phyloP scores from a whole-genome alignment of 1,284 basidiomycete species.

The Malassezia equina region DNA sequence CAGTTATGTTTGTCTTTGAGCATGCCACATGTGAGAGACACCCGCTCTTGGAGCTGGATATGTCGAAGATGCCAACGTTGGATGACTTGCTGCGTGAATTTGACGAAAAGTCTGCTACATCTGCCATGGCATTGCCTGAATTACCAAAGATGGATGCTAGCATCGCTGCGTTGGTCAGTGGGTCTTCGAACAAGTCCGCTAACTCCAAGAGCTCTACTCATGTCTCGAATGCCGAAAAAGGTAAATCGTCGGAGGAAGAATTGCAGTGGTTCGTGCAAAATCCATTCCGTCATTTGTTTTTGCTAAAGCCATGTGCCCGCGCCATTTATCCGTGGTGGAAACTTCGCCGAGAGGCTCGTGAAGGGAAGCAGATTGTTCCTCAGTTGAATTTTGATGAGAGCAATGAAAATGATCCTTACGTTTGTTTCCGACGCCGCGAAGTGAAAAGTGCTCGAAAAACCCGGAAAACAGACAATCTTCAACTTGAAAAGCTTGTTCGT shows the following conservation, averaged over 20 bases:
- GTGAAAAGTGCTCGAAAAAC: constrained; percentile 91
- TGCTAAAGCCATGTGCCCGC: constrained; percentile 31
- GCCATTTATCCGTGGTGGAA: constrained; percentile 45
- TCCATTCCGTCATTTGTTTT: constrained; percentile 37
- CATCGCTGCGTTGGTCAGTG: not conserved
- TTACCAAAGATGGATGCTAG: constrained; percentile 23
- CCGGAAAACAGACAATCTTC: constrained; percentile 51
- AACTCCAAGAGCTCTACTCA: not conserved
- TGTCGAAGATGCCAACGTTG: constrained; percentile 31
- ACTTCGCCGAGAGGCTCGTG: constrained; percentile 36
- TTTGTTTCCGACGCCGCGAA: constrained; percentile 92
- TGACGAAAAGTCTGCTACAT: constrained; percentile 26
- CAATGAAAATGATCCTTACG: constrained; percentile 89
- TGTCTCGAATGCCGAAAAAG: not conserved
- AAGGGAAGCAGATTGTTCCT: constrained; percentile 34
- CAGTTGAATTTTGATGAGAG: constrained; percentile 63
- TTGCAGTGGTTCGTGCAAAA: constrained; percentile 33
- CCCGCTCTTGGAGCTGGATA: constrained; percentile 71
- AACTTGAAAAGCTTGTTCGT: constrained; percentile 45
- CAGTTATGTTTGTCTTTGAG: constrained; percentile 90
- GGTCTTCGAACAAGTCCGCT: not conserved
- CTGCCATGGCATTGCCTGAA: constrained; percentile 32
- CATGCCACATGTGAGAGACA: constrained; percentile 76
- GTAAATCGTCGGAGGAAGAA: not conserved
- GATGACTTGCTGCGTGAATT: constrained; percentile 36